Evolutionary conservation across 208 protist genomes (phyloP).

Genomic region (Lotmaria passim): DNA sequence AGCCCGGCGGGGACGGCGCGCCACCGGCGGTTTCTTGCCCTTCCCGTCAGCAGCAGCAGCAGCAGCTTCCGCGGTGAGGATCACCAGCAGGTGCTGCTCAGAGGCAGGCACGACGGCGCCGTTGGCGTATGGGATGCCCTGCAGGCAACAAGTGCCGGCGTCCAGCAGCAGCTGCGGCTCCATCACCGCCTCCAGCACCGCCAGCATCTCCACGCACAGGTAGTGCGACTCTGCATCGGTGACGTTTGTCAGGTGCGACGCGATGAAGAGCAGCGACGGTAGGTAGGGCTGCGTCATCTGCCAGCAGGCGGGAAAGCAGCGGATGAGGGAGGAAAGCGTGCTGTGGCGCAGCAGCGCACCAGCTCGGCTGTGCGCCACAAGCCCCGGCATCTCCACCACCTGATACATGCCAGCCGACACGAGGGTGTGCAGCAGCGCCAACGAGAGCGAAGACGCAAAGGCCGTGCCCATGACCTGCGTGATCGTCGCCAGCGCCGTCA

Average conservation of each 20-base stretch:
- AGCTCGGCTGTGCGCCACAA: constrained; percentile 43
- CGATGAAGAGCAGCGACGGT: constrained; percentile 54
- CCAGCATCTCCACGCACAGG: constrained; percentile 74
- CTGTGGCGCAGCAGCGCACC: constrained; percentile 77
- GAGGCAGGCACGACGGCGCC: constrained; percentile 35
- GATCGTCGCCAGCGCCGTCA: constrained; percentile 61
- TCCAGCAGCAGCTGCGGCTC: constrained; percentile 86
- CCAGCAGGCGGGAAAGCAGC: constrained; percentile 82
- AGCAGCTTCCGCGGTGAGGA: constrained; percentile 19
- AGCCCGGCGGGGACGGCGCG: constrained; percentile 26
- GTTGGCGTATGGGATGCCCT: constrained; percentile 58
- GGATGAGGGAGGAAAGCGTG: constrained; percentile 61
- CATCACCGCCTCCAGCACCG: constrained; percentile 85
- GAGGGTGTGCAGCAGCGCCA: constrained; percentile 54
- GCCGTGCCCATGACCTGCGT: constrained; percentile 75
- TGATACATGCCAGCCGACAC: constrained; percentile 58
- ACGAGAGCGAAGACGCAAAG: constrained; percentile 63
- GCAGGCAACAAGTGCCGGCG: constrained; percentile 66
- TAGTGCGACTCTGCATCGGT: constrained; percentile 81
- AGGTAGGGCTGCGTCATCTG: constrained; percentile 86
- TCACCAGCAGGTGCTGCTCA: constrained; percentile 35
- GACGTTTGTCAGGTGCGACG: constrained; percentile 47
- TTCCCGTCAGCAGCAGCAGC: background rate
- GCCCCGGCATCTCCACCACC: constrained; percentile 53
- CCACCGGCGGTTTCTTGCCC: constrained; percentile 25